phyloP scores from a whole-genome alignment of 495 filamentous ascomycete species.

The Penicillium cinerascens region DNA sequence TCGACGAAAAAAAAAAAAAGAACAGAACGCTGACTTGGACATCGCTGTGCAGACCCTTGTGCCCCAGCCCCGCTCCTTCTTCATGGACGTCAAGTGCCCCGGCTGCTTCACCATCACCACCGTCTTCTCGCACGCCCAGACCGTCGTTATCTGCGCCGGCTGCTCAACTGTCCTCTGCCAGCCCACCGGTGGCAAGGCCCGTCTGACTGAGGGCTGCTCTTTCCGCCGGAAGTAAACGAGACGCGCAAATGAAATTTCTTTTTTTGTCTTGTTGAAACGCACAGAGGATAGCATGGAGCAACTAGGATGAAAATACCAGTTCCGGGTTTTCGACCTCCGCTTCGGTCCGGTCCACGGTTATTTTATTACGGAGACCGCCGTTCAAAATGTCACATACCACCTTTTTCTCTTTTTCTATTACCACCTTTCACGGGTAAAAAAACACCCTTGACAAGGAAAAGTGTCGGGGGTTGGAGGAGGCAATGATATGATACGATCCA shows the following conservation, averaged over 20 bases:
- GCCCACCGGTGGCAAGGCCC: slow-evolving; percentile 95
- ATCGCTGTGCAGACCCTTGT: slow-evolving; percentile 68
- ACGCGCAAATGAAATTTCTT: slow-evolving; percentile 32
- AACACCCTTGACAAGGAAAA: not conserved
- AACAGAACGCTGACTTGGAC: slow-evolving; percentile 14
- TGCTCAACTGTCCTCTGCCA: slow-evolving; percentile 98
- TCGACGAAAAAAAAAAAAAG: not conserved
- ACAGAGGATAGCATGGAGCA: slow-evolving; percentile 34
- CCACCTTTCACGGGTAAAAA: slow-evolving; percentile 9
- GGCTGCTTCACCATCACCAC: slow-evolving; percentile 99
- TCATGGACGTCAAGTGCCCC: slow-evolving; percentile 99
- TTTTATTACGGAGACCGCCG: slow-evolving; percentile 13
- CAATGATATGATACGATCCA: slow-evolving; percentile 26
- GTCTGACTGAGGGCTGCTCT: slow-evolving; percentile 97
- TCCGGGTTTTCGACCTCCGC: slow-evolving; percentile 18
- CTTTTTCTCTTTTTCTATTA: slow-evolving; percentile 16
- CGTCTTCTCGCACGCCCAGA: slow-evolving; percentile 99
- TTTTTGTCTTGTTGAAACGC: slow-evolving; percentile 33
- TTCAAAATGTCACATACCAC: slow-evolving; percentile 36
- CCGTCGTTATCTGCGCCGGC: slow-evolving; percentile 97
- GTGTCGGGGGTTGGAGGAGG: not conserved
- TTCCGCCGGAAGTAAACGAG: slow-evolving; percentile 96
- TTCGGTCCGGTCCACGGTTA: slow-evolving; percentile 15
- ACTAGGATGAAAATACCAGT: slow-evolving; percentile 34
- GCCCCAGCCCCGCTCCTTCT: slow-evolving; percentile 94